phyloP scores from a whole-genome alignment of 2,329 filamentous ascomycete species.

The Aspergillus cejpii region DNA sequence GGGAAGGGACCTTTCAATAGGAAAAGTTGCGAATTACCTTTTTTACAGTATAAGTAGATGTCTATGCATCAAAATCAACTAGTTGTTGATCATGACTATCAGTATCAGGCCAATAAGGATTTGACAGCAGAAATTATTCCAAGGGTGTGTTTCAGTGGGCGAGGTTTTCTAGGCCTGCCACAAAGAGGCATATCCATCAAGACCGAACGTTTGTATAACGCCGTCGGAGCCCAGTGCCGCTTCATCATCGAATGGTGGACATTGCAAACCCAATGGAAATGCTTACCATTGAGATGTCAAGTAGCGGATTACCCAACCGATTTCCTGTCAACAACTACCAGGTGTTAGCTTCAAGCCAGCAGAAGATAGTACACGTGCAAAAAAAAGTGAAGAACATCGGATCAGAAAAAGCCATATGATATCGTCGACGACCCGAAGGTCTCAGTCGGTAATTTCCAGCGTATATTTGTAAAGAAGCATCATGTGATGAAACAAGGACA shows the following conservation, averaged over 20 bases:
- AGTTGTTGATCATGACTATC: slow-evolving; percentile 20
- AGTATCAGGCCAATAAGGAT: slow-evolving; percentile 23
- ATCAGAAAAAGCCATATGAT: slow-evolving; percentile 83
- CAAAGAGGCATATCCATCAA: slow-evolving; percentile 85
- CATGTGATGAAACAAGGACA: slow-evolving; percentile 31
- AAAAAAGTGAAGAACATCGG: slow-evolving; percentile 18
- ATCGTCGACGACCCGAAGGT: slow-evolving; percentile 63
- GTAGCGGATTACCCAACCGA: not conserved
- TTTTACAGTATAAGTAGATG: no score
- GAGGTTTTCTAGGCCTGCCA: slow-evolving; percentile 99
- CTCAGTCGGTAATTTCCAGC: slow-evolving; percentile 98
- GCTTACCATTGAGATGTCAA: slow-evolving; percentile 23
- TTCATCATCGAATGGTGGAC: slow-evolving; percentile 33
- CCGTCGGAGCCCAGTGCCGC: slow-evolving; percentile 94
- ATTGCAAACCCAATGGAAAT: slow-evolving; percentile 2
- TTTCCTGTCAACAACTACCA: slow-evolving; percentile 10
- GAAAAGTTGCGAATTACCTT: slow-evolving; percentile 14
- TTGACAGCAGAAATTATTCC: slow-evolving; percentile 16
- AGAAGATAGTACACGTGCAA: slow-evolving; percentile 4
- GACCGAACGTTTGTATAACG: slow-evolving; percentile 48
- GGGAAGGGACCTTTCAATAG: not conserved
- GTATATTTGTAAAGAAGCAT: slow-evolving; percentile 58
- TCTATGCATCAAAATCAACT: not conserved
- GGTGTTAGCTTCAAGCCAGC: slow-evolving; percentile 14
- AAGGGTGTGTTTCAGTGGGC: slow-evolving; percentile 67